Evolutionary conservation across 768 basidiomycete genomes (phyloP).

Genomic region (Agaricus sinodeliciosus): DNA sequence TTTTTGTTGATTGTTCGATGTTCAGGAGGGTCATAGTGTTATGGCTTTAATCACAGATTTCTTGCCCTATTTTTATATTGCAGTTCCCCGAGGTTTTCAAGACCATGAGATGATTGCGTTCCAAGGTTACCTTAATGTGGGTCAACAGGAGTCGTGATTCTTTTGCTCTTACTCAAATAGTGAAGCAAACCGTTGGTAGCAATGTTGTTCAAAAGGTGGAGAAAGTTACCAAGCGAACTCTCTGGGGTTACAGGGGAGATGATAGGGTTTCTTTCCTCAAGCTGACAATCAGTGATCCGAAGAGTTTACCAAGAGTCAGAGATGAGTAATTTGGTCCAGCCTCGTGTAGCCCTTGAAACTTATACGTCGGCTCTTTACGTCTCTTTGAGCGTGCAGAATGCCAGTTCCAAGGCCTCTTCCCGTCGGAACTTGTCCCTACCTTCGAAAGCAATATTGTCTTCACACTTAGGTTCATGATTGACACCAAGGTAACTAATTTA

Average conservation of each 20-base stretch:
- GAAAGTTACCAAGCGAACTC: conserved; percentile 56
- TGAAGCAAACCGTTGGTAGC: background rate
- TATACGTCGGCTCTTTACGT: conserved; percentile 31
- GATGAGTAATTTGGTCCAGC: conserved; percentile 50
- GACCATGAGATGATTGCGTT: conserved; percentile 63
- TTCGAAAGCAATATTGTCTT: conserved; percentile 95
- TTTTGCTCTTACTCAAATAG: background rate
- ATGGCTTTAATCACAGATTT: conserved; percentile 79
- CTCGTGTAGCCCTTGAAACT: conserved; percentile 7
- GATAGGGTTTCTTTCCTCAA: conserved; percentile 78
- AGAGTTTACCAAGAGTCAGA: conserved; percentile 80
- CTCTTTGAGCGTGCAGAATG: conserved; percentile 73
- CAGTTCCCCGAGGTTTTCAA: conserved; percentile 79
- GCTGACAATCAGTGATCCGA: conserved; percentile 68
- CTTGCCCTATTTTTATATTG: conserved; percentile 89
- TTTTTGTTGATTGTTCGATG: background rate
- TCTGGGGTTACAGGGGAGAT: conserved; percentile 90
- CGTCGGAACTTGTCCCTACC: conserved; percentile 47
- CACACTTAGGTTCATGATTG: conserved; percentile 94
- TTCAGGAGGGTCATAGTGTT: conserved; percentile 81
- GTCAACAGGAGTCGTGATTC: conserved; percentile 17
- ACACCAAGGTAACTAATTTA: conserved; percentile 60
- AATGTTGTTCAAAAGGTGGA: conserved; percentile 39
- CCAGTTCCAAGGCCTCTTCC: conserved; percentile 53
- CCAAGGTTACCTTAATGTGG: conserved; percentile 66